Conservation (phyloP, 345 rosid species). For the Gossypium rotundifolium region DNA sequence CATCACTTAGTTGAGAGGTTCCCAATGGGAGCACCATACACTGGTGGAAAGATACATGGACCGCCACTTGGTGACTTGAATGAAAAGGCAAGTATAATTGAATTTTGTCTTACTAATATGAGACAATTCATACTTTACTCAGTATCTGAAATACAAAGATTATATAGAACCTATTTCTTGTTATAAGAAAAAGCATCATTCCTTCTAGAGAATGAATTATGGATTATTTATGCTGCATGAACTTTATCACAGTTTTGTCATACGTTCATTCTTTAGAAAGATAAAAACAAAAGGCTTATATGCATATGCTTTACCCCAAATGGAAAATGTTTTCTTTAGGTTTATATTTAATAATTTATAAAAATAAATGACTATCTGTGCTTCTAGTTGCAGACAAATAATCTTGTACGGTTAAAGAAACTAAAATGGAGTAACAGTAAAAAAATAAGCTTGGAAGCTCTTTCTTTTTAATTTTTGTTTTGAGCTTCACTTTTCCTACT, state of each 20-base stretch:
- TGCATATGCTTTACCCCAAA: background rate
- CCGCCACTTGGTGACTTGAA: conserved; percentile 94
- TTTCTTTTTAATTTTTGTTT: conserved; percentile 10
- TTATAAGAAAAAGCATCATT: background rate
- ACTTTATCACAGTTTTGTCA: background rate
- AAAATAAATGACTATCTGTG: background rate
- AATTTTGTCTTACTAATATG: background rate
- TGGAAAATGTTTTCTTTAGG: background rate
- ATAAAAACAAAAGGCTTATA: background rate
- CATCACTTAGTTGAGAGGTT: conserved; percentile 99
- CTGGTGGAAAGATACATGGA: conserved; percentile 95
- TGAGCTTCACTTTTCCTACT: background rate
- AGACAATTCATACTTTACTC: background rate
- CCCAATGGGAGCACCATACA: conserved; percentile 99
- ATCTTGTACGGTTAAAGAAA: background rate
- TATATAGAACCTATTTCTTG: too few species aligned
- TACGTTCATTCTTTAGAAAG: background rate
- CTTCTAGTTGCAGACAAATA: background rate
- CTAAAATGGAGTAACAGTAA: background rate
- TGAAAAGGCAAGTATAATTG: conserved; percentile 68
- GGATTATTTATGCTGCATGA: background rate
- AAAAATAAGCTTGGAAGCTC: background rate
- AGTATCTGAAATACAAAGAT: too few species aligned
- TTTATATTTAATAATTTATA: background rate
- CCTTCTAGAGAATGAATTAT: background rate